Base-by-base conservation (phyloP, 2,329 filamentous ascomycete genomes). In the Domatiomyces catenatus region DNA sequence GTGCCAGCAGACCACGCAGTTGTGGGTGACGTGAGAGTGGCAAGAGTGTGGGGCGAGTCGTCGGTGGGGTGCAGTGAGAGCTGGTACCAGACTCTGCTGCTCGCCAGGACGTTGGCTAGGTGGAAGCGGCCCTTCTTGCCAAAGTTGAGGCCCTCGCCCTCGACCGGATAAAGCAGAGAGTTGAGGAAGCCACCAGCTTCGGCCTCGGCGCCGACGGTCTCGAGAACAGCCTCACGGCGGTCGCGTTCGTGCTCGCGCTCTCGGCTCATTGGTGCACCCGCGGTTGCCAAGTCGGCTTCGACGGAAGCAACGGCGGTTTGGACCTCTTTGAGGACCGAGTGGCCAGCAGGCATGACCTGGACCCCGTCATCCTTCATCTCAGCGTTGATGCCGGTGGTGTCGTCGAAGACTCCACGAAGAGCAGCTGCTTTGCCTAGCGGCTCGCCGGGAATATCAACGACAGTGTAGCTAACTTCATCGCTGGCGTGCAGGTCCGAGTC, bases 281-380 rank as follows among this genome's bases (percentile, higher is more conserved):
- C 80, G 54, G 89, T 82, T 19, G 85, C 87, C 43, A 94, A 72
- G 58, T 95, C 86, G 1, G 83, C 80, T 47, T 81, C 86, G 42
- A 81, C 84, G 47, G 86, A 82, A 0, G 79, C 69, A 4, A 95
- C 78, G 1, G 89, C 87, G 51, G 81, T 81, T 61, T 85, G 80
- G 84, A 94, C 93, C 63, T 95, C 89, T 39, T 84, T 81, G 12
- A 90, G 65, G 8, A 96, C 83, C 0, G 90, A 93, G 52, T 82
- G 83, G n/a, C 85, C 84, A 1, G 80, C 80, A 0, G 82, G 60
- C 1, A 76, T 69, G 1, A 93, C 76, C n/a, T 85, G 77, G 0
- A 98, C 77, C 8, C 92, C 92, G 58, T 98, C 92, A 55, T 90
- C 83, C 62, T 90, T 94, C 89, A 98, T 96, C 70, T 98, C 92